Conservation (phyloP, 139 green algal species). For the Picochlorum sp. region DNA sequence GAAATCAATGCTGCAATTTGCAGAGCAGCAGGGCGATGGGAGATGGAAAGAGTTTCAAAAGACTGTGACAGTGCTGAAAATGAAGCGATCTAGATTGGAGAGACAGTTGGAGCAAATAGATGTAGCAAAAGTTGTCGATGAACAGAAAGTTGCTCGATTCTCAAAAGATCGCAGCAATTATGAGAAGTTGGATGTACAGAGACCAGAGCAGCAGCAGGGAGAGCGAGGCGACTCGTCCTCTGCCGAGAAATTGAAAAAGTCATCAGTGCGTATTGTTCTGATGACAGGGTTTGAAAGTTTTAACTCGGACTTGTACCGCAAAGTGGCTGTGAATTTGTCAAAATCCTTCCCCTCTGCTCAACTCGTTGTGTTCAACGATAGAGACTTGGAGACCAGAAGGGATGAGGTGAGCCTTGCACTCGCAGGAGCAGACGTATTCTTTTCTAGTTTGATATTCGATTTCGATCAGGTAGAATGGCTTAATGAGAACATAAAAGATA, state of each 20-base stretch:
- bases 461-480: conserved; percentile 97
- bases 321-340: conserved; percentile 30
- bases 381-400: conserved; percentile 56
- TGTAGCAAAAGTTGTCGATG: conserved; percentile 4
- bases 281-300: conserved; percentile 96
- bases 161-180: background rate
- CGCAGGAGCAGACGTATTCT: conserved; percentile 80
- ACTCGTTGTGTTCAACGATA: conserved; percentile 83
- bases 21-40: conserved; percentile 27
- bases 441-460: conserved; percentile 91
- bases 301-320: conserved; percentile 85
- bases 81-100: conserved; percentile 30
- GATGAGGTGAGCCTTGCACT: conserved; percentile 70
- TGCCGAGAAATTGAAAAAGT: background rate
- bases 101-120: too few relatives aligned
- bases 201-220: background rate
- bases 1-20: conserved; percentile 35
- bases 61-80: conserved; percentile 40
- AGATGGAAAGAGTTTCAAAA: conserved; percentile 56
- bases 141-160: background rate
- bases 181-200: background rate
- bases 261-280: conserved; percentile 72
- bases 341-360: conserved; percentile 31
- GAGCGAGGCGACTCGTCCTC: background rate
- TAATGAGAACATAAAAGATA: conserved; percentile 30